These are phyloP conservation scores for Mucor mucedo DNA, from an alignment of 371 early-diverging fungal genomes.

Conservation along the genomic window DNA sequence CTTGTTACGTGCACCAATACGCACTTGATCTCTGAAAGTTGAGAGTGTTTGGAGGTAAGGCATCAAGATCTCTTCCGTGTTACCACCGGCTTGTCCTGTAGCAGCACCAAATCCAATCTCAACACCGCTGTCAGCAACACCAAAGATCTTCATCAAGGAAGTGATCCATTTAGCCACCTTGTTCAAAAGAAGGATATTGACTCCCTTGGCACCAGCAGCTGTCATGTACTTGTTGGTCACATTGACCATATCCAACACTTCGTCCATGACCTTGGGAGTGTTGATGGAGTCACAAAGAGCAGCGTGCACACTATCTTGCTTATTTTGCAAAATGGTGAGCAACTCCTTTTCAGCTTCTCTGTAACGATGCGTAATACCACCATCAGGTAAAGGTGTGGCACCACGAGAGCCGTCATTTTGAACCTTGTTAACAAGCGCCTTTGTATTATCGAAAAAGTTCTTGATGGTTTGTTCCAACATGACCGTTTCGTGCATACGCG, in stretches of 20 bases:
- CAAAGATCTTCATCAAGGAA: slow-evolving; percentile 76
- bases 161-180: slow-evolving; percentile 86
- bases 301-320: slow-evolving; percentile 76
- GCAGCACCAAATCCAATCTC: slow-evolving; percentile 60
- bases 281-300: slow-evolving; percentile 96
- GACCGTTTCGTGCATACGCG: slow-evolving; percentile 86
- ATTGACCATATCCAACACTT: slow-evolving; percentile 81
- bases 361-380: slow-evolving; percentile 69
- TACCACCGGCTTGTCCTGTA: slow-evolving; percentile 37
- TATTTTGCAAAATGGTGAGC: slow-evolving; percentile 53
- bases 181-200: slow-evolving; percentile 67
- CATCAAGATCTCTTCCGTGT: slow-evolving; percentile 72
- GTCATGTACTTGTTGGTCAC: slow-evolving; percentile 82
- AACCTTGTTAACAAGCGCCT: slow-evolving; percentile 76
- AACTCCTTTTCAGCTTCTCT: slow-evolving; percentile 71
- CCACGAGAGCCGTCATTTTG: slow-evolving; percentile 49
- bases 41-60: slow-evolving; percentile 84
- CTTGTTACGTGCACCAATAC: slow-evolving; percentile 70
- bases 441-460: slow-evolving; percentile 89
- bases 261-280: slow-evolving; percentile 84
- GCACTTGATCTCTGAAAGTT: slow-evolving; percentile 87
- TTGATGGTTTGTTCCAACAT: slow-evolving; percentile 79
- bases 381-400: slow-evolving; percentile 38
- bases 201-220: slow-evolving; percentile 48
- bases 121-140: slow-evolving; percentile 66